These are phyloP conservation scores for Macrocystidia cucumis DNA, from an alignment of 1,284 basidiomycete genomes.

Conservation along the genomic window DNA sequence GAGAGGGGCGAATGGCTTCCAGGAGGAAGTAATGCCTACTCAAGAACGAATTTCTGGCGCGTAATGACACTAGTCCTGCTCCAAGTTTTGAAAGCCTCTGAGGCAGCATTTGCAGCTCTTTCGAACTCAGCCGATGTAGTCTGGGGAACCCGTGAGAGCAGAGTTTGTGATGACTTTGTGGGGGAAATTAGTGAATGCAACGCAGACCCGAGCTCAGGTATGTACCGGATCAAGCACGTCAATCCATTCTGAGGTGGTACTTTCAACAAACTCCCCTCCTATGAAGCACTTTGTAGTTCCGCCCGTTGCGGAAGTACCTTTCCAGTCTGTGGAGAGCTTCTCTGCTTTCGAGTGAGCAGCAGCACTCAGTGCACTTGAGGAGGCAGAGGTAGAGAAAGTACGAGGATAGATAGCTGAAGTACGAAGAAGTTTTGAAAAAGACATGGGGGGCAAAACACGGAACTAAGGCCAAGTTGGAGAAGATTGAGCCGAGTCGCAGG, in stretches of 20 bases:
- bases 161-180: slow-evolving; percentile 80
- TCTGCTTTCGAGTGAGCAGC: slow-evolving; percentile 53
- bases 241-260: slow-evolving; percentile 71
- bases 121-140: slow-evolving; percentile 81
- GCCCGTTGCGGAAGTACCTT: slow-evolving; percentile 78
- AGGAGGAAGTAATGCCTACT: slow-evolving; percentile 40
- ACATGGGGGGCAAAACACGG: slow-evolving; percentile 22
- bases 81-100: slow-evolving; percentile 90
- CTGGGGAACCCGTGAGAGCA: slow-evolving; percentile 87
- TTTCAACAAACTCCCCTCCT: slow-evolving; percentile 82
- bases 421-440: slow-evolving; percentile 25
- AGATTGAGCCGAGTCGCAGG: too few species aligned
- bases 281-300: slow-evolving; percentile 87
- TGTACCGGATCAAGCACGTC: slow-evolving; percentile 89
- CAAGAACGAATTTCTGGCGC: slow-evolving; percentile 85
- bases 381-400: slow-evolving; percentile 34
- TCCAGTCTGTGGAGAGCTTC: slow-evolving; percentile 68
- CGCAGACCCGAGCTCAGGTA: slow-evolving; percentile 18
- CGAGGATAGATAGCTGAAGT: slow-evolving; percentile 21
- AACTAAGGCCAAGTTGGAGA: too few species aligned
- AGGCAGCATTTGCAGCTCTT: slow-evolving; percentile 79
- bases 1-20: slow-evolving; percentile 1
- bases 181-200: background rate
- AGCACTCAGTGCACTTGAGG: slow-evolving; percentile 41
- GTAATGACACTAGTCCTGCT: slow-evolving; percentile 79